Evolutionary conservation across 345 rosid genomes (phyloP), one percentile per base, ranked within the genome.

Genomic region (Lenwebbia sp.): DNA sequence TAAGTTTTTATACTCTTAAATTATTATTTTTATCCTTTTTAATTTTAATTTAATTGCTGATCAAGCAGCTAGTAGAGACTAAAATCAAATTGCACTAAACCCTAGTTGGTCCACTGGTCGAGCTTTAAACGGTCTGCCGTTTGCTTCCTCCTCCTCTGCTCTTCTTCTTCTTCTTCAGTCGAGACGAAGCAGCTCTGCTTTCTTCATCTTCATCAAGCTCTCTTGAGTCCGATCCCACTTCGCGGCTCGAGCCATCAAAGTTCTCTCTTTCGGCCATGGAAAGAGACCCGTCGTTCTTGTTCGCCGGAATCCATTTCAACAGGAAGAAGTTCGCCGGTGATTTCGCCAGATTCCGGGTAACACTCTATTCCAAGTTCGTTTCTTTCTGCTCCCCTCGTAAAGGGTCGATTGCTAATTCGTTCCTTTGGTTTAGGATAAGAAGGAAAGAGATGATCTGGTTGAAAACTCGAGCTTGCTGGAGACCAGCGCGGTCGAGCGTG

Each of bases 271-370:
- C 47, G 81, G 78, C 47, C 4, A 97, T 97, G 99, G 97, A 95
- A 86, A 90, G 91, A 84, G 92, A 84, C 54, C 75, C 90, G 2
- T 92, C 93, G n/a, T 95, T 97, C 88, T 90, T 97, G 84, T 95
- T 97, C 85, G 93, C 94, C 10, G 99, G 99, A 81, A 90, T 94
- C 89, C 90, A 83, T 49, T 95, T 97, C 85, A 86, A 93, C 57
- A 90, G 88, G 86, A 93, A 92, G 89, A 94, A 91, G 93, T 95
- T 92, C 87, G 92, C 95, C 83, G 60, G 75, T 15, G 97, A 95
- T 87, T 90, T 95, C 33, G 86, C 92, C 49, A 92, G 91, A 88
- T 97, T 97, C 60, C 87, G 94, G 92, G 99, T 95, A 30, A 17
- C 81, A 58, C n/a, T 22, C 51, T 5, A 13, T 6, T 28, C n/a